These are phyloP conservation scores for Thielaviopsis punctulata DNA, from an alignment of 2,329 filamentous ascomycete genomes.

Conservation along the genomic window DNA sequence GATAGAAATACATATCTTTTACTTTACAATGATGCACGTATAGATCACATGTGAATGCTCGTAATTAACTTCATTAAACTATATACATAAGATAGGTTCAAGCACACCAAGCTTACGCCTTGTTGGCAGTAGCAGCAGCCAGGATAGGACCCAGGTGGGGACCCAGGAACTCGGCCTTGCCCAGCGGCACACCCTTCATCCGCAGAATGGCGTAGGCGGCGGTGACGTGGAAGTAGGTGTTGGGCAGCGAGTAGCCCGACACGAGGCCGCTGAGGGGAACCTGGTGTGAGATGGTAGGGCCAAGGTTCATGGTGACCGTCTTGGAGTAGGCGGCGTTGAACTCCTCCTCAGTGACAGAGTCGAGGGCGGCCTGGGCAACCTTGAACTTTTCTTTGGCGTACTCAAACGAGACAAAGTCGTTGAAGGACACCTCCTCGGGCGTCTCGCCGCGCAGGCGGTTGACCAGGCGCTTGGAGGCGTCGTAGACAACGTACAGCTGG, in stretches of 20 bases:
- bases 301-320: constrained; percentile 17
- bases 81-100: no score
- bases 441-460: constrained; percentile 2
- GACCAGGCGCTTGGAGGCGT: background rate
- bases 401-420: background rate
- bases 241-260: constrained; percentile 31
- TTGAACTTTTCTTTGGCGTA: background rate
- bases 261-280: constrained; percentile 12
- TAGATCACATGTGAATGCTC: no score
- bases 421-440: background rate
- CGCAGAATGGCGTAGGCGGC: constrained; percentile 40
- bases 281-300: constrained; percentile 14
- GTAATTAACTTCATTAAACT: no score
- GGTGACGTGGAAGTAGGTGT: constrained; percentile 42
- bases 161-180: constrained; percentile 34
- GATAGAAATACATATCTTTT: background rate
- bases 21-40: background rate
- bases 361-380: constrained; percentile 1
- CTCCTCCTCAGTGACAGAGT: constrained; percentile 13
- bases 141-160: constrained; percentile 7
- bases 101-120: background rate
- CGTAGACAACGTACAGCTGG: constrained; percentile 15
- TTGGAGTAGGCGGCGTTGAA: constrained; percentile 18
- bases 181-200: constrained; percentile 36
- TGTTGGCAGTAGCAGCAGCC: constrained; percentile 4